Percentiles rank a stretch among this genome's conserved stretches.
These are phyloP conservation scores for Aspergillus glaucus DNA, from an alignment of 2,329 filamentous ascomycete species.

Conservation along the genomic window DNA sequence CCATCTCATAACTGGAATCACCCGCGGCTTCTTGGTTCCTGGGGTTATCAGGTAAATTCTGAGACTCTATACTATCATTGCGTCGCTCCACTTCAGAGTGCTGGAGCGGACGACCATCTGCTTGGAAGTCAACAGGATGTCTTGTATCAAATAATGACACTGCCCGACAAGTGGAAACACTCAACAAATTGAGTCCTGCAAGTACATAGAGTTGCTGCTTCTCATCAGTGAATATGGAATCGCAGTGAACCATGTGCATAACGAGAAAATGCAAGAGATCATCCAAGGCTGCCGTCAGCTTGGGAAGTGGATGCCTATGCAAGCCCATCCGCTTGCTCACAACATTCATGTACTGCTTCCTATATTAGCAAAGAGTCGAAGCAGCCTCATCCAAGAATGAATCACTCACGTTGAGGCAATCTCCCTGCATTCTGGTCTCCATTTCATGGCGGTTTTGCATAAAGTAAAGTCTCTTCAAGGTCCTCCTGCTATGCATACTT, in stretches of 20 bases:
- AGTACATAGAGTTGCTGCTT: slow-evolving; percentile 9
- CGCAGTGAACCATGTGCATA: slow-evolving; percentile 6
- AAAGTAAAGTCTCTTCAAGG: slow-evolving; percentile 13
- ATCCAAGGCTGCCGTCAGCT: slow-evolving; percentile 8
- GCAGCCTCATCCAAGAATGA: not conserved
- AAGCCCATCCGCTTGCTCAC: slow-evolving; percentile 10
- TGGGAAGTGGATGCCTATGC: slow-evolving; percentile 4
- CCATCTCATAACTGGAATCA: slow-evolving; percentile 1
- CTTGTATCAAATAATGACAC: slow-evolving; percentile 15
- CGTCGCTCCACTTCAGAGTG: slow-evolving; percentile 1
- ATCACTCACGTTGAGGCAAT: slow-evolving; percentile 5
- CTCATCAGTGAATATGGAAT: slow-evolving; percentile 12
- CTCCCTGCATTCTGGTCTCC: slow-evolving; percentile 2
- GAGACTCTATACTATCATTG: slow-evolving; percentile 2
- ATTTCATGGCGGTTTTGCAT: slow-evolving; percentile 7
- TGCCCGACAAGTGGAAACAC: slow-evolving; percentile 9
- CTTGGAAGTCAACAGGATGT: slow-evolving; percentile 2
- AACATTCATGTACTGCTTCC: slow-evolving; percentile 10
- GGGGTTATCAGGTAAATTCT: not conserved
- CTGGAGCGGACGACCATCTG: slow-evolving; percentile 1
- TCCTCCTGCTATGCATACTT: slow-evolving; percentile 4
- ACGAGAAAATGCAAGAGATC: slow-evolving; percentile 10
- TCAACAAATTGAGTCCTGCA: slow-evolving; percentile 9
- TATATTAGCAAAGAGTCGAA: not conserved
- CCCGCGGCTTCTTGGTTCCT: slow-evolving; percentile 2